Base-by-base conservation (phyloP, 1,284 basidiomycete genomes). In the Porodaedalea pini region DNA sequence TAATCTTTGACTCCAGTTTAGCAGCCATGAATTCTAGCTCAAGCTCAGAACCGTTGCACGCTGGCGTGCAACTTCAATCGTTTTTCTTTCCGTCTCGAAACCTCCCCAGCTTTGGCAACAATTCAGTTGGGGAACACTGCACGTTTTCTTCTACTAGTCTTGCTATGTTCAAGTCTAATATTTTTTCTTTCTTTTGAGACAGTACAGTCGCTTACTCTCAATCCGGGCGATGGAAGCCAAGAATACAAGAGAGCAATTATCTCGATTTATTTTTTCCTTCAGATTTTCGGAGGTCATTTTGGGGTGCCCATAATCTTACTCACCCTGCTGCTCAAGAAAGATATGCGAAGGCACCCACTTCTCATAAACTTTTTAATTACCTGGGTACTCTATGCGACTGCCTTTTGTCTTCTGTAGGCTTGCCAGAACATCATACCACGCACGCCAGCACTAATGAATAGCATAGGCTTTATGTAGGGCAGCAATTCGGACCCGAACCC, bases 401-500 rank as follows among this genome's bases (percentile, higher is more conserved):
- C 47, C 5, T 49, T 56, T 29, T 56, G 47, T 19, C 21, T 56
- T 15, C 45, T 56, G 54, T 41, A 29, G 40, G 45, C 39, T 19
- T 31, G 5, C 17, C 4, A 4, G 19, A 31, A 23, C 13, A 15
- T 8, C 15, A 36, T n/a, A n/a, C n/a, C n/a, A n/a, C n/a, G n/a
- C n/a, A n/a, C n/a, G n/a, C n/a, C n/a, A n/a, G n/a, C n/a, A n/a
- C n/a, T n/a, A n/a, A n/a, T n/a, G n/a, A n/a, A n/a, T n/a, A n/a
- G 3, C 23, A 10, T 37, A 58, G 57, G 7, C 37, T 58, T 15
- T 58, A 58, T 31, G 23, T 58, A 6, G 57, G 57, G 17, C 31
- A 34, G 15, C 57, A 58, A 49, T 58, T 58, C 25, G 51, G 57
- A 3, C 51, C 51, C 8, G 57, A 58, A 17, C 57, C 57, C 8